Evolutionary conservation across 805 yeast species (phyloP).

Genomic region (Saccharomycopsis schoenii): DNA sequence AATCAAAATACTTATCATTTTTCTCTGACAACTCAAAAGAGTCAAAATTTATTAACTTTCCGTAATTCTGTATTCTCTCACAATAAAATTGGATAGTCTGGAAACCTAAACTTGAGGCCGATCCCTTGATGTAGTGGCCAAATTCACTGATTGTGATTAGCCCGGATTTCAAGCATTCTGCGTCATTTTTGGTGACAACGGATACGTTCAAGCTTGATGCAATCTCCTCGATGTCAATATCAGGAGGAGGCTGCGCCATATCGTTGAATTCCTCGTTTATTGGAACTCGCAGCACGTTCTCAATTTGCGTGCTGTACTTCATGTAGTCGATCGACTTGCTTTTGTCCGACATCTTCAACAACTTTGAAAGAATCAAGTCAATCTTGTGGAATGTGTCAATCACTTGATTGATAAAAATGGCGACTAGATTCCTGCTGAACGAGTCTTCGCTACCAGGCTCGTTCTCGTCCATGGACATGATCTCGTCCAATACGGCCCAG

Average conservation of each 20-base stretch:
- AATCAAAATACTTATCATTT: conserved; percentile 11
- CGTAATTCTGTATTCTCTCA: conserved; percentile 88
- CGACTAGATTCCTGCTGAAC: conserved; percentile 67
- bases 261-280: conserved; percentile 12
- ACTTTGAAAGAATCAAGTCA: conserved; percentile 37
- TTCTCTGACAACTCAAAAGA: conserved; percentile 7
- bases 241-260: conserved; percentile 16
- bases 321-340: conserved; percentile 8
- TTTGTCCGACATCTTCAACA: conserved; percentile 7
- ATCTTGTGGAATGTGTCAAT: conserved; percentile 67
- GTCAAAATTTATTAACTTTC: conserved; percentile 25
- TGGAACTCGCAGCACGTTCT: conserved; percentile 11
- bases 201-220: conserved; percentile 19
- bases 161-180: conserved; percentile 21
- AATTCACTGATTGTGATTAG: conserved; percentile 48
- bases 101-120: conserved; percentile 89
- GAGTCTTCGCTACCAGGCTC: conserved; percentile 49
- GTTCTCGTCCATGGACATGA: conserved; percentile 93
- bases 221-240: conserved; percentile 8
- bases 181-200: conserved; percentile 24
- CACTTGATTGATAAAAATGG: conserved; percentile 86
- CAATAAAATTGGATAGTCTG: conserved; percentile 76
- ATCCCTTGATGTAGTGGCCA: conserved; percentile 93
- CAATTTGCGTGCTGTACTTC: conserved; percentile 7
- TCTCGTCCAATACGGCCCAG: conserved; percentile 81